Evolutionary conservation across 2,329 filamentous ascomycete species (phyloP).

Genomic region (Aspergillus sp.): DNA sequence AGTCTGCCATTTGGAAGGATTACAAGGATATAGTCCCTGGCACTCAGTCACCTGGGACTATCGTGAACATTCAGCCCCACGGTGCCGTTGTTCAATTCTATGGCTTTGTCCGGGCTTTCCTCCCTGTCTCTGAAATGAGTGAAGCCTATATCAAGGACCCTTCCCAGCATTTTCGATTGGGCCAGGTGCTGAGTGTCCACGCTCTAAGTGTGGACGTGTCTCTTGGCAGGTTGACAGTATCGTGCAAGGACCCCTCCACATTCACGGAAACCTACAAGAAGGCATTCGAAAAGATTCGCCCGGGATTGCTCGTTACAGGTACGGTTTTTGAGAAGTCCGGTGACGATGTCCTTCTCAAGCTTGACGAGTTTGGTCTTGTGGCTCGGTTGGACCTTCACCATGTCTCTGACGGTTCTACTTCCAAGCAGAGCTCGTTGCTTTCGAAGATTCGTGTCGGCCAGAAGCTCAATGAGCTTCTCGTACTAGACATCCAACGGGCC

Average conservation of each 20-base stretch:
- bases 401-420: slow-evolving; percentile 72
- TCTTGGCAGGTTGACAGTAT: slow-evolving; percentile 68
- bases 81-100: slow-evolving; percentile 94
- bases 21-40: slow-evolving; percentile 69
- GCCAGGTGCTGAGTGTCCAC: slow-evolving; percentile 87
- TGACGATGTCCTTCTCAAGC: slow-evolving; percentile 68
- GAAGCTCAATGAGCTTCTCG: slow-evolving; percentile 69
- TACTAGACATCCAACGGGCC: slow-evolving; percentile 77
- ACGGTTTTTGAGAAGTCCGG: slow-evolving; percentile 75
- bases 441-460: slow-evolving; percentile 82
- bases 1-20: slow-evolving; percentile 68
- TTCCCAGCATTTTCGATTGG: slow-evolving; percentile 76
- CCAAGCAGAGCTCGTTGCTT: slow-evolving; percentile 69
- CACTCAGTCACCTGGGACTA: slow-evolving; percentile 74
- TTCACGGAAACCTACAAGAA: slow-evolving; percentile 70
- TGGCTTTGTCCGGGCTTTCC: slow-evolving; percentile 71
- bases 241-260: slow-evolving; percentile 80
- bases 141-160: slow-evolving; percentile 91
- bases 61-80: slow-evolving; percentile 68
- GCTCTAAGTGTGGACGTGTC: slow-evolving; percentile 73
- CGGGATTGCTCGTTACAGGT: slow-evolving; percentile 69
- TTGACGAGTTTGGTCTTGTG: slow-evolving; percentile 66
- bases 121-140: slow-evolving; percentile 95
- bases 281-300: slow-evolving; percentile 64
- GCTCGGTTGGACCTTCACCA: slow-evolving; percentile 72